Evolutionary conservation across 345 rosid genomes (phyloP).

Genomic region (Lepidium africanum): DNA sequence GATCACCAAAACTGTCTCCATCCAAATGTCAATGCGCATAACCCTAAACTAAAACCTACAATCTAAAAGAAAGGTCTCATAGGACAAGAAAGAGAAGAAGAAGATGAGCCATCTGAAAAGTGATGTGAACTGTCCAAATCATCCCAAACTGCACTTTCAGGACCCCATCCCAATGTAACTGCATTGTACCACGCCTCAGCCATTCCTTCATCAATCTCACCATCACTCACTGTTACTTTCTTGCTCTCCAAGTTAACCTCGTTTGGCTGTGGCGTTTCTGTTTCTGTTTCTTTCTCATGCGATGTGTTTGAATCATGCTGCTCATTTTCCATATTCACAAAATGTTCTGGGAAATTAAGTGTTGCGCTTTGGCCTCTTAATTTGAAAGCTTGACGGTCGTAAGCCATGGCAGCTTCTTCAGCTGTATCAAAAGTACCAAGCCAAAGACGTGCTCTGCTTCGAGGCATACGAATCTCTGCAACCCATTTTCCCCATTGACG

Average conservation of each 20-base stretch:
- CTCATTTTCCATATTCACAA: slow-evolving; percentile 44
- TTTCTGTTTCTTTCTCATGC: neutral
- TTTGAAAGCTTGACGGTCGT: slow-evolving; percentile 90
- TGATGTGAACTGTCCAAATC: slow-evolving; percentile 54
- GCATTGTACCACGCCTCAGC: slow-evolving; percentile 90
- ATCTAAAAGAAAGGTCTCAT: slow-evolving; percentile 61
- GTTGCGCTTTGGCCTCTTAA: slow-evolving; percentile 87
- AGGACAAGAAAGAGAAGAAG: slow-evolving; percentile 33
- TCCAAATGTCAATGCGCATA: slow-evolving; percentile 22
- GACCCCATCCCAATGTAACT: slow-evolving; percentile 86
- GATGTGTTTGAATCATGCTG: neutral
- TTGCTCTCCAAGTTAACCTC: slow-evolving; percentile 19
- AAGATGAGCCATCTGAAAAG: slow-evolving; percentile 20
- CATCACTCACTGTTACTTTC: slow-evolving; percentile 11
- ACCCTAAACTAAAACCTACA: slow-evolving; percentile 13
- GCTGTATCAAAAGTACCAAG: slow-evolving; percentile 86
- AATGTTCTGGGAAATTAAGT: slow-evolving; percentile 94
- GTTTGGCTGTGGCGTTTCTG: neutral
- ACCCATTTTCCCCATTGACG: slow-evolving; percentile 99
- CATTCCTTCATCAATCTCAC: slow-evolving; percentile 42
- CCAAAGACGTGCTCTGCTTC: slow-evolving; percentile 94
- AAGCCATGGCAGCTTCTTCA: slow-evolving; percentile 94
- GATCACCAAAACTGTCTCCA: slow-evolving; percentile 31
- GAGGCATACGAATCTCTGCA: slow-evolving; percentile 97
- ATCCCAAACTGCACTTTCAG: slow-evolving; percentile 97